Evolutionary conservation across 768 basidiomycete genomes (phyloP).

Genomic region (Pulveroboletus frians): DNA sequence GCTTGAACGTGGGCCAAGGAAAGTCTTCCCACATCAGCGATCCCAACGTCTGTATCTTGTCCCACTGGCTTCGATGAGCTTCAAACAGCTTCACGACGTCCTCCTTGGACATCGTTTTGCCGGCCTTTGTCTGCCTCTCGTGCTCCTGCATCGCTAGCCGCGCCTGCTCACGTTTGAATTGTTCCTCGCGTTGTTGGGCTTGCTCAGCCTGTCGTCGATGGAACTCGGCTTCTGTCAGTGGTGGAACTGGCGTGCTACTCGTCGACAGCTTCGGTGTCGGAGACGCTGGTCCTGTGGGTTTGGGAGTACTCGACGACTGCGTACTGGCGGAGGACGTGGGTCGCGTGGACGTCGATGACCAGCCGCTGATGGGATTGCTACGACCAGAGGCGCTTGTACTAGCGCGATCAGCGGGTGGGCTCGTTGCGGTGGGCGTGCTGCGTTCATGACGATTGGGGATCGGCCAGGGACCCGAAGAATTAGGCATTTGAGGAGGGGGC

Average conservation of each 20-base stretch:
- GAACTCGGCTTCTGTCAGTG: slow-evolving; percentile 50
- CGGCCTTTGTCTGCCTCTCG: slow-evolving; percentile 37
- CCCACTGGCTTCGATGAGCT: slow-evolving; percentile 61
- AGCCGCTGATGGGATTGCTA: slow-evolving; percentile 23
- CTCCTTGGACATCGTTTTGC: slow-evolving; percentile 51
- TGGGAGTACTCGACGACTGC: slow-evolving; percentile 23
- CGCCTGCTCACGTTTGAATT: slow-evolving; percentile 66
- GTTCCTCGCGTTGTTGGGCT: slow-evolving; percentile 60
- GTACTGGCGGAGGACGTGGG: slow-evolving; percentile 22
- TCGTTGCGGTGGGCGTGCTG: slow-evolving; percentile 31
- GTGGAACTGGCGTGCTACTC: slow-evolving; percentile 15
- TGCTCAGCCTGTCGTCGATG: slow-evolving; percentile 60
- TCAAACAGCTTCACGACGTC: slow-evolving; percentile 54
- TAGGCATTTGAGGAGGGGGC: slow-evolving; percentile 26
- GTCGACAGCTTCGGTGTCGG: slow-evolving; percentile 19
- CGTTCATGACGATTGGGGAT: slow-evolving; percentile 29
- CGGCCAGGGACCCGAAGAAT: slow-evolving; percentile 29
- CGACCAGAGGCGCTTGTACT: slow-evolving; percentile 28
- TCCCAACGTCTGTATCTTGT: slow-evolving; percentile 34
- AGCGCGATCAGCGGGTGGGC: slow-evolving; percentile 28
- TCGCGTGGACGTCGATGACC: slow-evolving; percentile 28
- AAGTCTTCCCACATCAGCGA: slow-evolving; percentile 60
- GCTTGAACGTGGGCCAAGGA: slow-evolving; percentile 69
- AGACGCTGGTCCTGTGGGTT: slow-evolving; percentile 20
- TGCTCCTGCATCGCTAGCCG: slow-evolving; percentile 47